Percentiles rank a stretch among this genome's conserved stretches.
Conservation (phyloP, 345 rosid species). For the Lumnitzera littorea region DNA sequence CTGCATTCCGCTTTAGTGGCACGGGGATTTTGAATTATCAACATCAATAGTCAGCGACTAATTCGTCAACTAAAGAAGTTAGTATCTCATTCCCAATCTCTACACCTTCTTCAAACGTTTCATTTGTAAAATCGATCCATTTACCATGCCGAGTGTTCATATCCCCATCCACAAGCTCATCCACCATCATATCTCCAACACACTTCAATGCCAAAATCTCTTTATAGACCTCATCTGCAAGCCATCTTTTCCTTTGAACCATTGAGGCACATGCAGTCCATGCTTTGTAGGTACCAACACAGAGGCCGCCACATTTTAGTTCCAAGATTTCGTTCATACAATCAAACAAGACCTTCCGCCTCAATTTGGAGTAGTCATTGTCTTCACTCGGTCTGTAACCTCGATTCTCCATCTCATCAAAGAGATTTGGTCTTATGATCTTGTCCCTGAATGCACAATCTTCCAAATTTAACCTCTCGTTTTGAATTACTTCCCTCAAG, state of each 20-base stretch:
- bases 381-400: constrained; percentile 13
- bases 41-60: constrained; percentile 45
- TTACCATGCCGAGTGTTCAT: constrained; percentile 57
- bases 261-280: constrained; percentile 25
- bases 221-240: constrained; percentile 54
- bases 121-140: constrained; percentile 65
- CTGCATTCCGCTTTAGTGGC: neutral
- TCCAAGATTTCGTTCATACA: constrained; percentile 44
- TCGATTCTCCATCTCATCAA: constrained; percentile 40
- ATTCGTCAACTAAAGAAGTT: constrained; percentile 55
- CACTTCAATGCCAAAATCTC: constrained; percentile 43
- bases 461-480: constrained; percentile 31
- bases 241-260: constrained; percentile 34
- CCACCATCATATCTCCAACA: constrained; percentile 65
- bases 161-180: constrained; percentile 73
- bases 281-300: constrained; percentile 41
- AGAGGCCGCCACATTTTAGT: constrained; percentile 19
- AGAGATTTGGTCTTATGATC: constrained; percentile 31
- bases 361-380: constrained; percentile 34
- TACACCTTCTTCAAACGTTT: constrained; percentile 57
- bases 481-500: constrained; percentile 34
- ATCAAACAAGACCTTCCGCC: constrained; percentile 48
- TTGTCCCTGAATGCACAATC: constrained; percentile 36
- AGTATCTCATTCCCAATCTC: constrained; percentile 58
- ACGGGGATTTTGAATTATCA: neutral